These are phyloP conservation scores for Chlamydomonas urium DNA, from an alignment of 139 green algal genomes.

Conservation along the genomic window DNA sequence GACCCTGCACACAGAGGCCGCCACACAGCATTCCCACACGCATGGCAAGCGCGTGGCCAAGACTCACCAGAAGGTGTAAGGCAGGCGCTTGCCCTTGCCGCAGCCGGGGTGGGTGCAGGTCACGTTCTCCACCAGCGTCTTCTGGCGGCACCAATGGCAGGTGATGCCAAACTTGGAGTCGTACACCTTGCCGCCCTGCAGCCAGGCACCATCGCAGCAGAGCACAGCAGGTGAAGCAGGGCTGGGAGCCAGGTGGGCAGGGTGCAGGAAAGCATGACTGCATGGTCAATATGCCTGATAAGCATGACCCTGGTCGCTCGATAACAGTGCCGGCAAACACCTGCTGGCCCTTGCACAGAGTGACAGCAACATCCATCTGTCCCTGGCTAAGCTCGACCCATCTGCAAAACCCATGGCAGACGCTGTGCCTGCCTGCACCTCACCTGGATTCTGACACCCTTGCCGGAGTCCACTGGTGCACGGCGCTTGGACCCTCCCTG, in stretches of 20 bases:
- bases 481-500: background rate
- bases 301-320: background rate
- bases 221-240: background rate
- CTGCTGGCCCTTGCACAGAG: background rate
- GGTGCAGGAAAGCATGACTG: background rate
- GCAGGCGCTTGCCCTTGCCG: slow-evolving; percentile 45
- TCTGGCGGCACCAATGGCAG: slow-evolving; percentile 85
- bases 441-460: slow-evolving; percentile 61
- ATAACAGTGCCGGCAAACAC: too few species aligned
- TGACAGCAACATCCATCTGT: background rate
- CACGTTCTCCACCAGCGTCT: slow-evolving; percentile 75
- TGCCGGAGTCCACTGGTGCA: slow-evolving; percentile 52
- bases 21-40: background rate
- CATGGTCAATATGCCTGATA: background rate
- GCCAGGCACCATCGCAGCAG: background rate
- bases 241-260: background rate
- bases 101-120: slow-evolving; percentile 59
- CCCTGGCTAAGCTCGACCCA: slow-evolving; percentile 53
- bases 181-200: slow-evolving; percentile 68
- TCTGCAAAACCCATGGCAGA: slow-evolving; percentile 33
- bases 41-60: background rate
- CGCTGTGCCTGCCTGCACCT: background rate
- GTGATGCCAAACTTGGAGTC: slow-evolving; percentile 69
- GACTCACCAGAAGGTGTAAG: slow-evolving; percentile 66
- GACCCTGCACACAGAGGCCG: too few species aligned